Base-by-base conservation (phyloP, 441 rosid genomes). In the Mallotus japonicus region DNA sequence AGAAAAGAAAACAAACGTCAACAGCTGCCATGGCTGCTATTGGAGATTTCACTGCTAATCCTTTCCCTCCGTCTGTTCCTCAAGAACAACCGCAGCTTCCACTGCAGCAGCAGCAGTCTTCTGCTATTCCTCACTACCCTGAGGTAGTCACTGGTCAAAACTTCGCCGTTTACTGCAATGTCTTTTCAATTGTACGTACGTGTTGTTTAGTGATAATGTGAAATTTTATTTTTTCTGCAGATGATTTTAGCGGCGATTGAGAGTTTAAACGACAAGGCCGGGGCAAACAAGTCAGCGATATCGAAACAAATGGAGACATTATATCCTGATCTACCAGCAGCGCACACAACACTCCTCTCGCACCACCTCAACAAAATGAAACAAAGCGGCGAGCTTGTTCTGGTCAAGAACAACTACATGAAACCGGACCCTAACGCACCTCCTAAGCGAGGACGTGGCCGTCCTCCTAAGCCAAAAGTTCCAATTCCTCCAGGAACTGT, bases 361-460 rank as follows among this genome's bases (percentile, higher is more conserved):
- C 88, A 84, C 77, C 89, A 87, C 82, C 85, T 92, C 68, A 79
- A 81, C 83, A 79, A 75, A 71, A 83, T 90, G 93, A 90, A 87
- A 74, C 82, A 76, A 11, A 76, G 73, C 37, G 93, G 97, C 0
- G 84, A 92, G 81, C 77, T 92, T 46, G 77, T 78, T 4, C 4
- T 89, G 62, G 84, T 78, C 3, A 90, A 88, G 73, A 87, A 88
- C 84, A 90, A 87, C 75, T 90, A 84, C 89, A 73, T 81, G 87
- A 89, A 80, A 40, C 93, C 90, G 2, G 83, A 84, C 80, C 90
- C 90, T 0, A 75, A 83, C 65, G 87, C 88, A 24, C 93, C 91
- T 2, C 87, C 92, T 8, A 89, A 85, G 80, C 82, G 97, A 15
- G 93, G 95, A 24, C 96, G 98, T 10, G 98, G 98, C 54, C 96